phyloP scores from a whole-genome alignment of 2,329 filamentous ascomycete species.

The Colletotrichum simmondsii region DNA sequence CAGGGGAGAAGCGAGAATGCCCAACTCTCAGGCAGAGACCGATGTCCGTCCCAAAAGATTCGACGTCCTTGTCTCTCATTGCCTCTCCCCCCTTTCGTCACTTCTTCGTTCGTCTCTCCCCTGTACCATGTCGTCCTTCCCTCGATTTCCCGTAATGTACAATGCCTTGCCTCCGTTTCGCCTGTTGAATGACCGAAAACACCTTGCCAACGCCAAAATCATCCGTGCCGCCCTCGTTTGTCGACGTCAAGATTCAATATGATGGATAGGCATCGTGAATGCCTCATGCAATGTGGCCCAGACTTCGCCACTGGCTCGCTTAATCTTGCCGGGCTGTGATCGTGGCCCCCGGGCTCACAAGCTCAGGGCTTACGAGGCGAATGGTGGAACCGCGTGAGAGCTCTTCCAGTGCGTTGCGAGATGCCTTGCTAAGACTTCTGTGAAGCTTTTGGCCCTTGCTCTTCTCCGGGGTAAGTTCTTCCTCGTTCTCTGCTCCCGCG shows the following conservation, averaged over 20 bases:
- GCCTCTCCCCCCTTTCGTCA: background rate
- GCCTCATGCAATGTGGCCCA: background rate
- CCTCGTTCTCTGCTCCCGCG: slow-evolving; percentile 10
- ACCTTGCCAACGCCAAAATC: slow-evolving; percentile 29
- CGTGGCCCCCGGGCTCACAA: slow-evolving; percentile 22
- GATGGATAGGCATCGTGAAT: background rate
- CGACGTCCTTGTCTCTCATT: background rate
- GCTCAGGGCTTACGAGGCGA: slow-evolving; percentile 33
- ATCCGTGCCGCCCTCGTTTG: slow-evolving; percentile 32
- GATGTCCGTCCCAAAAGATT: background rate
- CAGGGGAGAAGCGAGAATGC: background rate
- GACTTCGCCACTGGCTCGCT: background rate
- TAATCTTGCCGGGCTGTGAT: slow-evolving; percentile 33
- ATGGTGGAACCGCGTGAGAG: slow-evolving; percentile 31
- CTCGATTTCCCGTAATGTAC: slow-evolving; percentile 27
- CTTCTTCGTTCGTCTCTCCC: background rate
- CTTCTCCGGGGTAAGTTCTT: slow-evolving; percentile 2
- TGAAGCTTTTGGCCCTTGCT: slow-evolving; percentile 13
- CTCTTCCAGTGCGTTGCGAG: slow-evolving; percentile 34
- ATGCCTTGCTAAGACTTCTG: slow-evolving; percentile 33
- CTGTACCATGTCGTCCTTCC: background rate
- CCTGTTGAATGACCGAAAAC: slow-evolving; percentile 34
- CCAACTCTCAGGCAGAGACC: background rate
- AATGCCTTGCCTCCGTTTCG: slow-evolving; percentile 29
- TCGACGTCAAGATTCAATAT: slow-evolving; percentile 26